Evolutionary conservation across 805 yeast species (phyloP).

Genomic region (Candida insectorum): DNA sequence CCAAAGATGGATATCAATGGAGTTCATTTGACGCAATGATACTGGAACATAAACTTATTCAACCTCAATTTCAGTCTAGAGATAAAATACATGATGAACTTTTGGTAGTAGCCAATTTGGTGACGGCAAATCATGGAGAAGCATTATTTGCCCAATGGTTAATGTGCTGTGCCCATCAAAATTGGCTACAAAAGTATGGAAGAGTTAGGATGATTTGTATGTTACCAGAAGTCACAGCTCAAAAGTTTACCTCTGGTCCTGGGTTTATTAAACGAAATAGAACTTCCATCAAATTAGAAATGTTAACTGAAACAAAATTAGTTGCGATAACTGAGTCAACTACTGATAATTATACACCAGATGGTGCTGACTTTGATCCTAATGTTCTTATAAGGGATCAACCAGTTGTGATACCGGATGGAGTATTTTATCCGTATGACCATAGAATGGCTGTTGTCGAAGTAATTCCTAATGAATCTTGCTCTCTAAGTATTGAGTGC

Average conservation of each 20-base stretch:
- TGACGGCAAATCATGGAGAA: slow-evolving; percentile 53
- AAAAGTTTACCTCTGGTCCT: slow-evolving; percentile 54
- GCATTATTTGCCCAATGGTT: slow-evolving; percentile 73
- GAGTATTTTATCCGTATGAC: slow-evolving; percentile 25
- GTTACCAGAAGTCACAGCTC: slow-evolving; percentile 53
- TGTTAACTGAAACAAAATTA: slow-evolving; percentile 56
- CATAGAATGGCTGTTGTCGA: slow-evolving; percentile 54
- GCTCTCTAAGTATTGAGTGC: slow-evolving; percentile 41
- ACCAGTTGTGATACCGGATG: slow-evolving; percentile 28
- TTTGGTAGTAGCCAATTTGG: slow-evolving; percentile 57
- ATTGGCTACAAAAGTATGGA: slow-evolving; percentile 73
- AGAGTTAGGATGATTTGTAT: slow-evolving; percentile 72
- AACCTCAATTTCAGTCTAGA: slow-evolving; percentile 22
- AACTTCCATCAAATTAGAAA: slow-evolving; percentile 60
- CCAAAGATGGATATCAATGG: slow-evolving; percentile 68
- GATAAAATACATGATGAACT: slow-evolving; percentile 50
- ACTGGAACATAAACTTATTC: slow-evolving; percentile 41
- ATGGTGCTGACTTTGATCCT: slow-evolving; percentile 36
- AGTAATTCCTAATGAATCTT: slow-evolving; percentile 39
- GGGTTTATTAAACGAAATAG: slow-evolving; percentile 54
- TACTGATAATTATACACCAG: slow-evolving; percentile 17
- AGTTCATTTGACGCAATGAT: slow-evolving; percentile 50
- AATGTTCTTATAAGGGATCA: slow-evolving; percentile 32
- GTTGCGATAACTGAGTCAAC: slow-evolving; percentile 44
- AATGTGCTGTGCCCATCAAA: slow-evolving; percentile 60